Evolutionary conservation across 2,329 filamentous ascomycete species (phyloP).

Genomic region (Cryphonectria carpinicola): DNA sequence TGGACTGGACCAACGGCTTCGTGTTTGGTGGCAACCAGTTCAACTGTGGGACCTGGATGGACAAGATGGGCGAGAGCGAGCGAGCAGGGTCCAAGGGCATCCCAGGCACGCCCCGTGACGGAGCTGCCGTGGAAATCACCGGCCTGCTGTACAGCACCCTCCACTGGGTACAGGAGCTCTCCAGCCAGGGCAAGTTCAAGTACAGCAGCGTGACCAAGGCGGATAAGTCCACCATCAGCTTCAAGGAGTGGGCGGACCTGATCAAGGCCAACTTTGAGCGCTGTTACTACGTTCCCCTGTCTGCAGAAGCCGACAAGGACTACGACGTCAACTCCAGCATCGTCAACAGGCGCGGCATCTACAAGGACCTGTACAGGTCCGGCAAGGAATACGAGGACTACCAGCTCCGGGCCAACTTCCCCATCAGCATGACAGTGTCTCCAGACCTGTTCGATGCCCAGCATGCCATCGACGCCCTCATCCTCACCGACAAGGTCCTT

Average conservation of each 20-base stretch:
- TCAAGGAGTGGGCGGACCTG: conserved; percentile 76
- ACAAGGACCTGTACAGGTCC: conserved; percentile 94
- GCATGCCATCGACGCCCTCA: conserved; percentile 80
- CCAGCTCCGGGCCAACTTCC: conserved; percentile 91
- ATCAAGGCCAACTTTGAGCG: conserved; percentile 88
- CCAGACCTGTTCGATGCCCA: conserved; percentile 80
- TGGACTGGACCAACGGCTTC: conserved; percentile 89
- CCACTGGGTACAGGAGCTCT: conserved; percentile 74
- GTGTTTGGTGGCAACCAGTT: conserved; percentile 91
- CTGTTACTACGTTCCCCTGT: conserved; percentile 82
- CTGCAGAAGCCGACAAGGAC: conserved; percentile 69
- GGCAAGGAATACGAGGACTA: conserved; percentile 98
- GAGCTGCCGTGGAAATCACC: conserved; percentile 92
- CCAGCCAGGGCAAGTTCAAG: conserved; percentile 70
- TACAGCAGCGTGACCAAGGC: conserved; percentile 72
- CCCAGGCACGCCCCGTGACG: conserved; percentile 95
- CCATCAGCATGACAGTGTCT: conserved; percentile 93
- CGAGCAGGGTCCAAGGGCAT: conserved; percentile 90
- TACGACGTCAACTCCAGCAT: conserved; percentile 81
- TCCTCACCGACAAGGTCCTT: conserved; percentile 77
- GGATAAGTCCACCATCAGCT: conserved; percentile 66
- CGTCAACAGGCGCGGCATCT: conserved; percentile 91
- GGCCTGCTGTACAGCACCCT: conserved; percentile 91
- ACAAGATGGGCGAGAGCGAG: conserved; percentile 99
- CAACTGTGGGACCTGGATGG: conserved; percentile 99